Percentiles rank a stretch among this genome's conserved stretches.
Conservation (phyloP, 805 yeast genomes). For the Lachancea cidri region DNA sequence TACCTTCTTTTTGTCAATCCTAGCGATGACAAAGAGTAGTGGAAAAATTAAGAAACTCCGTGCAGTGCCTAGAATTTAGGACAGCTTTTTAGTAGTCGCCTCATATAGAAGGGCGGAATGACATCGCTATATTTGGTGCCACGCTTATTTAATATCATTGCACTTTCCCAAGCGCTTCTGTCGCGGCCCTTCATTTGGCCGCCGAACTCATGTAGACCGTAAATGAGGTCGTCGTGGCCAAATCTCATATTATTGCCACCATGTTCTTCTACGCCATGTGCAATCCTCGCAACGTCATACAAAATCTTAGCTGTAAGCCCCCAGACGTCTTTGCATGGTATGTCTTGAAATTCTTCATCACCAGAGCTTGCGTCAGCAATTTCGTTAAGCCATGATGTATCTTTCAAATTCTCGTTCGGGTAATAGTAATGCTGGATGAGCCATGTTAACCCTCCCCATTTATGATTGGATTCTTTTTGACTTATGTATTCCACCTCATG, state of each 20-base stretch:
- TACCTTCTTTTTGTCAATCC: not conserved
- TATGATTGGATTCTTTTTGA: conserved; percentile 33
- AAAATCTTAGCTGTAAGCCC: conserved; percentile 76
- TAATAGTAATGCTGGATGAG: conserved; percentile 56
- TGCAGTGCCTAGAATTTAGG: not conserved
- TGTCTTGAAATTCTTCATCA: conserved; percentile 36
- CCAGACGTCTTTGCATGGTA: conserved; percentile 67
- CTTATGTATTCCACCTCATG: conserved; percentile 31
- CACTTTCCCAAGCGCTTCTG: conserved; percentile 50
- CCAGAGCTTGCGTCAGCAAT: conserved; percentile 57
- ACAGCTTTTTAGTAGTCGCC: conserved; percentile 4
- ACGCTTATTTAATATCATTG: conserved; percentile 41
- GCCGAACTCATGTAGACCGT: conserved; percentile 49
- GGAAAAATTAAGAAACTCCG: not conserved
- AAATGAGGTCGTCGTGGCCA: conserved; percentile 65
- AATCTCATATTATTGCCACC: conserved; percentile 14
- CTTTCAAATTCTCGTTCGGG: conserved; percentile 48
- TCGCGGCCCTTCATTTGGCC: conserved; percentile 45
- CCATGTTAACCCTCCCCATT: conserved; percentile 76
- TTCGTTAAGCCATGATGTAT: conserved; percentile 58
- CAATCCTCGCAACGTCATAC: conserved; percentile 61
- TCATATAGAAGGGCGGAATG: conserved; percentile 25
- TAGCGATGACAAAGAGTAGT: not conserved
- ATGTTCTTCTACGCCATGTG: conserved; percentile 33
- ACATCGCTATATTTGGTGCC: conserved; percentile 31